phyloP scores from a whole-genome alignment of 768 basidiomycete genomes.

The Guyanaporus albipodus region DNA sequence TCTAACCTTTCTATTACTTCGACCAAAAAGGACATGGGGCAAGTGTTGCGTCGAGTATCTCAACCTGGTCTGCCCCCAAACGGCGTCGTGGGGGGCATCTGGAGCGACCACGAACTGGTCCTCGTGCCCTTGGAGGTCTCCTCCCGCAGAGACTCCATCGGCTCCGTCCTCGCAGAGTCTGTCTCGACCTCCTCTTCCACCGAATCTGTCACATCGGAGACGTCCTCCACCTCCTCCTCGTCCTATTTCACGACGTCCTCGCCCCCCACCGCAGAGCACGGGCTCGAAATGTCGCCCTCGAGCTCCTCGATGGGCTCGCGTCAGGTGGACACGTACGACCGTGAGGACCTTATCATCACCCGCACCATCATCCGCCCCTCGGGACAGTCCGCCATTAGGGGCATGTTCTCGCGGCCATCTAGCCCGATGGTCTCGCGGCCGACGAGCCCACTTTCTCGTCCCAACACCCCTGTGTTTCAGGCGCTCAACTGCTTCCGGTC shows the following conservation, averaged over 20 bases:
- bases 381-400: slow-evolving; percentile 21
- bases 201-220: slow-evolving; percentile 9
- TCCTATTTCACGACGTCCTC: slow-evolving; percentile 23
- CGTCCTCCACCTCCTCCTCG: slow-evolving; percentile 13
- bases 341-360: slow-evolving; percentile 32
- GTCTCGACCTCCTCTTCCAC: slow-evolving; percentile 10
- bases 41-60: slow-evolving; percentile 22
- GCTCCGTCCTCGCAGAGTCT: slow-evolving; percentile 14
- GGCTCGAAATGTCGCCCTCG: slow-evolving; percentile 1
- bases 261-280: slow-evolving; percentile 9
- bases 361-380: slow-evolving; percentile 38
- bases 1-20: slow-evolving; percentile 9
- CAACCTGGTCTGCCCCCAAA: slow-evolving; percentile 15
- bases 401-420: slow-evolving; percentile 30
- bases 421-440: slow-evolving; percentile 30
- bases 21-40: slow-evolving; percentile 25
- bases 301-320: slow-evolving; percentile 8
- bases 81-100: slow-evolving; percentile 28
- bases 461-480: slow-evolving; percentile 21
- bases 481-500: slow-evolving; percentile 35
- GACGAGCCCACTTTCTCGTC: slow-evolving; percentile 20
- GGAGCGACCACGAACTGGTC: slow-evolving; percentile 34
- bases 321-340: slow-evolving; percentile 25
- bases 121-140: slow-evolving; percentile 29
- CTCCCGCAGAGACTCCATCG: slow-evolving; percentile 15